Evolutionary conservation across 2,329 filamentous ascomycete genomes (phyloP), one percentile per base, ranked within the genome.

Genomic region (Zymoseptoria brevis): DNA sequence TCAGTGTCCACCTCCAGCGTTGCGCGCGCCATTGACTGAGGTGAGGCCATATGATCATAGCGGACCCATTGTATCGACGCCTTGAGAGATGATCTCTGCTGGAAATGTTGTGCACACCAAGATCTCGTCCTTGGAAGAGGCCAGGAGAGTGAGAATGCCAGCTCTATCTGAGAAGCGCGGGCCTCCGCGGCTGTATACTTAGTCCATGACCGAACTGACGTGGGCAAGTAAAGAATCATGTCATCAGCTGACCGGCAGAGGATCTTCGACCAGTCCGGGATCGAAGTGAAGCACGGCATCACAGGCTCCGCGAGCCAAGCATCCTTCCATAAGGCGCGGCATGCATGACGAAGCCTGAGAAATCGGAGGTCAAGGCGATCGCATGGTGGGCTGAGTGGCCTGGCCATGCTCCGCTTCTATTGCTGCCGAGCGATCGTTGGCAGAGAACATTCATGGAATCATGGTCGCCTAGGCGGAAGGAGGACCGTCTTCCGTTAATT

Each of bases 1-100:
- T 68, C n/a, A 83, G 56, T 19, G 6, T 90, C 65, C 90, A 90
- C 66, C 76, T 92, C 22, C 88, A 91, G 73, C 90, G 87, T 3
- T 29, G 26, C 83, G 80, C 60, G 90, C 87, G 8, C 82, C 87
- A 0, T 87, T 84, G 1, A 62, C 59, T 3, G 24, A 61, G 1
- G 63, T 73, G 5, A 62, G 11, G 21, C 0, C 26, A 7, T 0
- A 45, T 19, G 53, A 50, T 2, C 57, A 59, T 16, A 11, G 26
- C 13, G 24, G 21, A 21, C 58, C 61, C 50, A 26, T 22, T 3
- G 60, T 69, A 29, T 29, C 26, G 26, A 29, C 26, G 16, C 35
- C 61, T 6, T 57, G 68, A 53, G 69, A 69, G 1, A 50, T 57
- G 6, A 61, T 71, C 35, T 59, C 58, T 8, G 62, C 65, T 7